phyloP scores from a whole-genome alignment of 768 basidiomycete species.

The Boletales sp. region DNA sequence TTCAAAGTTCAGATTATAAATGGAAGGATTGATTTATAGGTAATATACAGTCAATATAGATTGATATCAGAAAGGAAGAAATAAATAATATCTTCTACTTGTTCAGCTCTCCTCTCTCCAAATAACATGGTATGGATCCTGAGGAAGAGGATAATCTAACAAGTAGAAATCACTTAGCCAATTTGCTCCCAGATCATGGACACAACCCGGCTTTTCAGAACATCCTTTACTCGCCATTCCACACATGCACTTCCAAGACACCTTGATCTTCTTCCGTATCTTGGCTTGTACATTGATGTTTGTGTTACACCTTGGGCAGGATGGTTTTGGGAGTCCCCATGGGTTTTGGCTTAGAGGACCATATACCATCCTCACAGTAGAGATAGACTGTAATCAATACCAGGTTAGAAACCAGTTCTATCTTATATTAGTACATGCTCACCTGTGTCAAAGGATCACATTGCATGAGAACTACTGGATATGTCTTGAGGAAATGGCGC shows the following conservation, averaged over 20 bases:
- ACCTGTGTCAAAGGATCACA: background rate
- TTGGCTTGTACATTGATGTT: background rate
- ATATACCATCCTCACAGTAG: background rate
- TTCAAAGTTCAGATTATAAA: no score
- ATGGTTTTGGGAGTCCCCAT: conserved; percentile 1
- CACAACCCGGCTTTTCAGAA: background rate
- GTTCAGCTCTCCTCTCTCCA: no score
- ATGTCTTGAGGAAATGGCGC: background rate
- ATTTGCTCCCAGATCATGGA: background rate
- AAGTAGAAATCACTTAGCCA: background rate
- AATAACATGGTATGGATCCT: no score
- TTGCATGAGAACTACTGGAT: background rate
- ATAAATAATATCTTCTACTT: no score
- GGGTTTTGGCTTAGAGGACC: background rate
- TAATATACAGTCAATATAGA: no score
- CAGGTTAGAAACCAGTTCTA: no score
- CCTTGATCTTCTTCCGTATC: background rate
- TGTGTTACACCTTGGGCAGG: background rate
- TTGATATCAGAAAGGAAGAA: no score
- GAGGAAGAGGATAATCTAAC: background rate
- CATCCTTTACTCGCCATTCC: background rate
- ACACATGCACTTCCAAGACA: background rate
- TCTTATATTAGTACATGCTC: background rate
- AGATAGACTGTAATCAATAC: background rate
- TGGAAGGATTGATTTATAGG: no score